Conservation (phyloP, 2,329 filamentous ascomycete genomes). For the Trichoderma asperellum region DNA sequence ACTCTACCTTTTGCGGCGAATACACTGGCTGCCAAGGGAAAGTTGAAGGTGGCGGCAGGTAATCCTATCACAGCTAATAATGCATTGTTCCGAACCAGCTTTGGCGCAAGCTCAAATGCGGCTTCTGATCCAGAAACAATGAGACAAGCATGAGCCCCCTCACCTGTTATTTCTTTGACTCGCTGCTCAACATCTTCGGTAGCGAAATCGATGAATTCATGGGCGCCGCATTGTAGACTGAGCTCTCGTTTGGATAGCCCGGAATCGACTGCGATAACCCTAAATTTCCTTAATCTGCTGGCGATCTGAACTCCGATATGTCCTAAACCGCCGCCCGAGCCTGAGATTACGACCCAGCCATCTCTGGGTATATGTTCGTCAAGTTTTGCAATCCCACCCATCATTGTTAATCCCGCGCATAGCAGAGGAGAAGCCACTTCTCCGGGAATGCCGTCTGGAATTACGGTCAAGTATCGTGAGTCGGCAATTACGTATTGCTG, state of each 20-base stretch:
- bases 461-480: conserved; percentile 36
- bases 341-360: conserved; percentile 40
- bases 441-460: conserved; percentile 32
- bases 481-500: conserved; percentile 41
- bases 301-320: conserved; percentile 43
- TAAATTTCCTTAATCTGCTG: conserved; percentile 29
- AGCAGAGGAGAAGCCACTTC: conserved; percentile 39
- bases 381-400: conserved; percentile 35
- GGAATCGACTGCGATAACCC: conserved; percentile 39
- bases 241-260: conserved; percentile 34
- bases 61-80: conserved; percentile 36
- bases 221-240: conserved; percentile 35
- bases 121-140: conserved; percentile 37
- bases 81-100: conserved; percentile 36
- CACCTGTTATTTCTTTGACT: conserved; percentile 35
- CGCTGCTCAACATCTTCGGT: conserved; percentile 33
- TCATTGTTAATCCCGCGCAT: conserved; percentile 42
- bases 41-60: conserved; percentile 36
- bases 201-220: conserved; percentile 38
- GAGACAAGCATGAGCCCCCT: conserved; percentile 37
- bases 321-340: conserved; percentile 41
- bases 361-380: conserved; percentile 27
- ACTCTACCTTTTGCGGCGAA: conserved; percentile 32
- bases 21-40: conserved; percentile 35
- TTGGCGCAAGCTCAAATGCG: conserved; percentile 35